A percentile compares a stretch with the other conserved stretches of the same genome.
phyloP scores from a whole-genome alignment of 164 flowering plant genomes.

The Nymphaea colorata region DNA sequence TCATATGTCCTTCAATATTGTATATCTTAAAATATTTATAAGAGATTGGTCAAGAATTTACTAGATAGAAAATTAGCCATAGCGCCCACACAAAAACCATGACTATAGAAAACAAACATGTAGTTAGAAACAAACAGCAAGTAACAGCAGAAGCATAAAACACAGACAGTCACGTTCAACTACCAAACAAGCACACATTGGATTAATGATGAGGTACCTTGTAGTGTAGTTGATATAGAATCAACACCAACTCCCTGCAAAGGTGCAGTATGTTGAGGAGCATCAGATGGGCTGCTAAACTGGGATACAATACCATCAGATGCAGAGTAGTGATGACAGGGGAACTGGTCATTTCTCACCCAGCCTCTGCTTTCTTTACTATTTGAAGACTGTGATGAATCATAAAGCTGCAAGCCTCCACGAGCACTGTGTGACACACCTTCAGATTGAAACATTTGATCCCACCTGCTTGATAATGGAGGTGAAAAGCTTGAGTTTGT shows the following conservation, averaged over 20 bases:
- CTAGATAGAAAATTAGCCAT: too few species aligned
- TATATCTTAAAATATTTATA: too few species aligned
- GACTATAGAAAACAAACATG: too few species aligned
- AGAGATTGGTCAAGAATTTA: too few species aligned
- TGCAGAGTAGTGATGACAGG: constrained; percentile 35
- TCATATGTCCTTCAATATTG: too few species aligned
- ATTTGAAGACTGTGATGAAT: constrained; percentile 63
- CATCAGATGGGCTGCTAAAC: constrained; percentile 66
- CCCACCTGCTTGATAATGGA: constrained; percentile 68
- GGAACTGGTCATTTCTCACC: constrained; percentile 40
- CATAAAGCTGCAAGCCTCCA: constrained; percentile 37
- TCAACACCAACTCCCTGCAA: constrained; percentile 43
- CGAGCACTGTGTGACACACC: constrained; percentile 36
- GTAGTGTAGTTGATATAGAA: constrained; percentile 23
- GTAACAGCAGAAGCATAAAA: too few species aligned
- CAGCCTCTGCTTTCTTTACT: constrained; percentile 59
- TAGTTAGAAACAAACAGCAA: too few species aligned
- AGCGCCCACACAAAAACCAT: too few species aligned
- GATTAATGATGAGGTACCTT: constrained; percentile 27
- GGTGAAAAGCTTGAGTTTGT: constrained; percentile 88
- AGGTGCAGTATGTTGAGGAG: constrained; percentile 62
- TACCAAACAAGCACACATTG: too few species aligned
- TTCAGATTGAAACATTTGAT: constrained; percentile 47
- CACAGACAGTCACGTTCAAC: too few species aligned
- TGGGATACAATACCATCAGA: constrained; percentile 57